Conservation (phyloP, 352 stramenopile genomes). For the Phytophthora uliginosa region DNA sequence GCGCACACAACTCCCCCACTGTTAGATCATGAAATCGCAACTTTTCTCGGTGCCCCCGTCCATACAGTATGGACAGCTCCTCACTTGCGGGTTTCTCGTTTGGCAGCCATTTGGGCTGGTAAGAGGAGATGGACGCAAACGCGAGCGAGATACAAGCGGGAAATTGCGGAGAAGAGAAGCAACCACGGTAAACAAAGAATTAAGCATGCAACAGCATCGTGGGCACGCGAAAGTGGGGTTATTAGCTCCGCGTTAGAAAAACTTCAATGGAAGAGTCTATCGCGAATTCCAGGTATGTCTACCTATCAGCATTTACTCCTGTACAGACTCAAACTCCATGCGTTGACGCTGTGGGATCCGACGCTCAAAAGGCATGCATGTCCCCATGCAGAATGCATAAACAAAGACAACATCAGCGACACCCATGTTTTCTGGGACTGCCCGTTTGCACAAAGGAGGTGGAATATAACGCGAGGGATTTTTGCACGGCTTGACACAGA, state of each 20-base stretch:
- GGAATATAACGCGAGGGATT: background rate
- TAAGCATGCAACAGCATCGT: background rate
- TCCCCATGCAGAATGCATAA: background rate
- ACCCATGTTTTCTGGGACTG: background rate
- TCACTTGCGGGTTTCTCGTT: background rate
- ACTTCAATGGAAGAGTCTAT: background rate
- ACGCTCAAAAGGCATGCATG: background rate
- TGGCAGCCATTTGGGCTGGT: background rate
- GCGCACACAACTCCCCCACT: background rate
- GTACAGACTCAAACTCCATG: background rate
- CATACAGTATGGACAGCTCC: background rate
- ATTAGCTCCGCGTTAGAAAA: background rate
- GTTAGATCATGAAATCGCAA: background rate
- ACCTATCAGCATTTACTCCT: background rate
- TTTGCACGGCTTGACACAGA: background rate
- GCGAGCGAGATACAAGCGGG: background rate
- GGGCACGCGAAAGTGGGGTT: background rate
- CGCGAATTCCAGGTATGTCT: background rate
- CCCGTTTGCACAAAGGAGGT: background rate
- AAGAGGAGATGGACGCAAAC: background rate
- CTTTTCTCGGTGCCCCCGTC: background rate
- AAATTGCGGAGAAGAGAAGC: background rate
- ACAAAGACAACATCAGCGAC: background rate
- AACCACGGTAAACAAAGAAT: background rate
- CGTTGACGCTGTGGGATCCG: background rate